A percentile compares a stretch with the other conserved stretches of the same genome.
These are phyloP conservation scores for Saturnispora hagleri DNA, from an alignment of 805 yeast species.

Conservation along the genomic window DNA sequence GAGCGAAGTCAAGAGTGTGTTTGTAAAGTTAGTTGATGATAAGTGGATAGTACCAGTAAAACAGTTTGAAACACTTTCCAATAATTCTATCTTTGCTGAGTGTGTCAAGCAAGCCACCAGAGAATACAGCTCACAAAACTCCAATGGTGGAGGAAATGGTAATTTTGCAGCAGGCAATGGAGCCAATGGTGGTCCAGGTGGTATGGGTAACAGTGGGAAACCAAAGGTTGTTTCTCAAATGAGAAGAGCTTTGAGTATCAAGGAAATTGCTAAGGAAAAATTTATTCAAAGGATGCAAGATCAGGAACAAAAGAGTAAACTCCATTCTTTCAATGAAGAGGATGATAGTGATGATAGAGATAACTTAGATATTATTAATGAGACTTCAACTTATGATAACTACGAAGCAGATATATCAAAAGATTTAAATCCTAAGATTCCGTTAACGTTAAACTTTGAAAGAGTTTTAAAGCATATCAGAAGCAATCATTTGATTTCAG, in stretches of 20 bases:
- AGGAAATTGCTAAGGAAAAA: constrained; percentile 38
- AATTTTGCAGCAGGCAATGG: neutral
- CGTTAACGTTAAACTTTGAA: constrained; percentile 53
- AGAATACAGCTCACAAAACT: constrained; percentile 7
- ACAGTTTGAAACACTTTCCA: constrained; percentile 23
- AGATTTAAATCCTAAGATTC: constrained; percentile 39
- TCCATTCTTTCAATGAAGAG: neutral
- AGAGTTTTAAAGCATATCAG: constrained; percentile 63
- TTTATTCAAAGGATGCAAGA: constrained; percentile 9
- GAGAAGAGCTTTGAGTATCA: constrained; percentile 52
- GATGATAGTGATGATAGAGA: constrained; percentile 8
- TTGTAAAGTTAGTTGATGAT: constrained; percentile 38
- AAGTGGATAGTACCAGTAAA: constrained; percentile 44
- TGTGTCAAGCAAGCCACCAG: constrained; percentile 25
- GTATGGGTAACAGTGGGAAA: constrained; percentile 3
- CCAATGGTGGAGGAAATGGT: neutral
- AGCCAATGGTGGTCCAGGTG: neutral
- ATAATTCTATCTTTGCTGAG: constrained; percentile 27
- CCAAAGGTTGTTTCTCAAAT: constrained; percentile 38
- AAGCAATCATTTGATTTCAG: constrained; percentile 49
- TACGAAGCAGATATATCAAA: constrained; percentile 17
- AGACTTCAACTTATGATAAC: neutral
- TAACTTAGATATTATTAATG: constrained; percentile 2
- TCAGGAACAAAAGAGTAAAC: constrained; percentile 1
- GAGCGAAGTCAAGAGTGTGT: constrained; percentile 28